These are phyloP conservation scores for Sporothrix humicola DNA, from an alignment of 2,329 filamentous ascomycete species.

Conservation along the genomic window DNA sequence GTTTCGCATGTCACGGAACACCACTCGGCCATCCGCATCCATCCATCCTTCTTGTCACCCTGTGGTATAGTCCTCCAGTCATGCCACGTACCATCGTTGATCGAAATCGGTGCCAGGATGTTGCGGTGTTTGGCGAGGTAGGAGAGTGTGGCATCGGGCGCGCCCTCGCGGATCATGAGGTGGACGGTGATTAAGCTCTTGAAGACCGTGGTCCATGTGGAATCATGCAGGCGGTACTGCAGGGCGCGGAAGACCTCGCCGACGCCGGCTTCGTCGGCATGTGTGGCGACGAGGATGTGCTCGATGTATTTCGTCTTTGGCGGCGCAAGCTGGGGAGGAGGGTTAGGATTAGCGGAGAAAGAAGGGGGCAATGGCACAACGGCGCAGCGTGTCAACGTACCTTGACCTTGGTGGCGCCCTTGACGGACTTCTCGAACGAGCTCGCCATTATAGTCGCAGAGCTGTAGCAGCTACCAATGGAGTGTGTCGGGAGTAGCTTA, in stretches of 20 bases:
- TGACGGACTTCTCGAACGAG: slow-evolving; percentile 98
- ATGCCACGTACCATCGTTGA: slow-evolving; percentile 75
- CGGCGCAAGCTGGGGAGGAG: slow-evolving; percentile 73
- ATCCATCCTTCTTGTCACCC: slow-evolving; percentile 43
- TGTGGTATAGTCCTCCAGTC: not conserved
- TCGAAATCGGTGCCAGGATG: slow-evolving; percentile 84
- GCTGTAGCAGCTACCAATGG: not conserved
- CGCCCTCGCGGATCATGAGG: slow-evolving; percentile 95
- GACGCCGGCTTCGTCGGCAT: slow-evolving; percentile 91
- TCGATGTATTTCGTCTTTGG: slow-evolving; percentile 99
- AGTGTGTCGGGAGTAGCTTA: not conserved
- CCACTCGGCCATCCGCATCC: not conserved
- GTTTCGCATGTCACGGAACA: not conserved
- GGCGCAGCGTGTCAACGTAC: slow-evolving; percentile 52
- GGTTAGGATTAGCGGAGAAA: not conserved
- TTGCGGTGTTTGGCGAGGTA: slow-evolving; percentile 84
- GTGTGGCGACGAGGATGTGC: slow-evolving; percentile 92
- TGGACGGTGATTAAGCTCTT: slow-evolving; percentile 96
- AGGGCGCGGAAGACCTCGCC: slow-evolving; percentile 94
- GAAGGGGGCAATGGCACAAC: not conserved
- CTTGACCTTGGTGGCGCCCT: slow-evolving; percentile 98
- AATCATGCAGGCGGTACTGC: slow-evolving; percentile 86
- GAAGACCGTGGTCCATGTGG: slow-evolving; percentile 99
- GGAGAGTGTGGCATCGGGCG: slow-evolving; percentile 82
- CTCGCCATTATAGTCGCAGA: slow-evolving; percentile 66